These are phyloP conservation scores for Heimioporus sp. DNA, from an alignment of 768 basidiomycete species.

Conservation along the genomic window DNA sequence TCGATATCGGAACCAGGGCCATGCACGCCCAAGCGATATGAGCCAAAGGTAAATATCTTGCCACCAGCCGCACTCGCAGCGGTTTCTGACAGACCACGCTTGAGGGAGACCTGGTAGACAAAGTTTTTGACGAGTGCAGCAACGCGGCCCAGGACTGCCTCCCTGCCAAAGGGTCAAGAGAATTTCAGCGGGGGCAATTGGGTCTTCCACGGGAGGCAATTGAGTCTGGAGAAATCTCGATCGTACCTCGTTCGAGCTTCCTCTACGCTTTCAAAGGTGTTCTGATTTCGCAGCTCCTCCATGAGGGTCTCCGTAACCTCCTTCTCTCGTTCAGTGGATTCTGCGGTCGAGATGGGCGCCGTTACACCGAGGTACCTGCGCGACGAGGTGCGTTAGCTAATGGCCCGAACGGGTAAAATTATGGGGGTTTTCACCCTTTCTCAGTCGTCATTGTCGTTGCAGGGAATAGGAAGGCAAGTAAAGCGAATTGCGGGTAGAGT, in stretches of 20 bases:
- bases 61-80: constrained; percentile 90
- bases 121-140: constrained; percentile 90
- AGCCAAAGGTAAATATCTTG: constrained; percentile 99
- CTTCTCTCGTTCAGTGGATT: constrained; percentile 76
- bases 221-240: constrained; percentile 10
- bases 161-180: constrained; percentile 49
- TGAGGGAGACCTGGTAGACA: constrained; percentile 77
- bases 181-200: constrained; percentile 18
- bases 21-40: constrained; percentile 96
- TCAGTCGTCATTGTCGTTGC: constrained; percentile 39
- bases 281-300: constrained; percentile 84
- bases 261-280: constrained; percentile 86
- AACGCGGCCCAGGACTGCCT: constrained; percentile 88
- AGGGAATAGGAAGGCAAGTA: constrained; percentile 2
- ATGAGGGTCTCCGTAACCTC: constrained; percentile 83
- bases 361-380: constrained; percentile 78
- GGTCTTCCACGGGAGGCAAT: constrained; percentile 2
- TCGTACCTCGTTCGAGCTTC: constrained; percentile 83
- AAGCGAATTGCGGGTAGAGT: neutral
- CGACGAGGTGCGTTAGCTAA: constrained; percentile 11
- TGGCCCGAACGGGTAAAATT: constrained; percentile 1
- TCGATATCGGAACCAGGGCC: constrained; percentile 97
- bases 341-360: constrained; percentile 74
- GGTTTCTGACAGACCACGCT: constrained; percentile 81
- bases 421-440: constrained; percentile 32